These are phyloP conservation scores for Albifimbria verrucaria DNA, from an alignment of 2,329 filamentous ascomycete species.

Conservation along the genomic window DNA sequence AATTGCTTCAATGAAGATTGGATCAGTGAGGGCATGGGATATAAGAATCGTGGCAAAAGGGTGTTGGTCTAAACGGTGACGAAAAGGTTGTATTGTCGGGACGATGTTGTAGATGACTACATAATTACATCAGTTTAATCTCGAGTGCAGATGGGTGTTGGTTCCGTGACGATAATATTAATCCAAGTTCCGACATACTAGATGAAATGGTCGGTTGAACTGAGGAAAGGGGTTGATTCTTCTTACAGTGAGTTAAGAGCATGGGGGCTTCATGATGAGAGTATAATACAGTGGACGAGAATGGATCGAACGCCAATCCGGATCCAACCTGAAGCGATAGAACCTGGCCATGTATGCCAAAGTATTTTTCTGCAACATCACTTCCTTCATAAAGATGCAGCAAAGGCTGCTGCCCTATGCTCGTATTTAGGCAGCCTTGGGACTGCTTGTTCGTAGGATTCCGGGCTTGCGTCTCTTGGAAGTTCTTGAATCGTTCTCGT, in stretches of 20 bases:
- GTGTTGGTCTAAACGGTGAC: neutral
- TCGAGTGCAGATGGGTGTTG: neutral
- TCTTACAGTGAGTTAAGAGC: neutral
- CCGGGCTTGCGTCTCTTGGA: neutral
- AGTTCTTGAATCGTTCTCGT: neutral
- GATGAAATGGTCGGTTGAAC: neutral
- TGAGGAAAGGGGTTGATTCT: neutral
- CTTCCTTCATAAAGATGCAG: neutral
- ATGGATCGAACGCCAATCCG: neutral
- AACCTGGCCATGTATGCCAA: neutral
- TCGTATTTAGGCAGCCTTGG: neutral
- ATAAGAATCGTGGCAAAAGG: neutral
- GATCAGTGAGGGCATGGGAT: neutral
- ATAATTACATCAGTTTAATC: neutral
- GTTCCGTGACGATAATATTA: too few relatives aligned
- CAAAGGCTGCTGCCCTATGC: neutral
- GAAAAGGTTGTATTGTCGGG: neutral
- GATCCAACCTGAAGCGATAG: neutral
- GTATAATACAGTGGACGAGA: neutral
- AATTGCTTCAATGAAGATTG: neutral
- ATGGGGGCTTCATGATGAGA: neutral
- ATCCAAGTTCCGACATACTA: neutral
- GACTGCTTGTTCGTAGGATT: neutral
- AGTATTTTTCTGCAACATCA: neutral
- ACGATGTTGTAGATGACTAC: neutral